These are phyloP conservation scores for Chlamydomonas reinhardtii DNA, from an alignment of 163 green algal species.

Conservation along the genomic window DNA sequence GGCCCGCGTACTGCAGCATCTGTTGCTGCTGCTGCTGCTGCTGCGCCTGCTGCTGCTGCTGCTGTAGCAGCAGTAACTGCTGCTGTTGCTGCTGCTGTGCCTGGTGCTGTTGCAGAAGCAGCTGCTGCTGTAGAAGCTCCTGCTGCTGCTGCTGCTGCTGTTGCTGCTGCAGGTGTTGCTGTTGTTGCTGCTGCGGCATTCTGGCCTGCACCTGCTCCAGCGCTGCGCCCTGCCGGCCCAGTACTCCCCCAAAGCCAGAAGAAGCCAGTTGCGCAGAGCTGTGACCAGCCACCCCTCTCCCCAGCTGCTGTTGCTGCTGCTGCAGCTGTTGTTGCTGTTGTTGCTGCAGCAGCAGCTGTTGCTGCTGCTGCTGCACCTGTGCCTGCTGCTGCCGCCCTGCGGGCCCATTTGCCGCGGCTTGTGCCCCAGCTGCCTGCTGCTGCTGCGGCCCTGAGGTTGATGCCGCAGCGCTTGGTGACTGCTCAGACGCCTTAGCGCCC, in stretches of 20 bases:
- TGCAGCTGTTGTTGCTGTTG: slow-evolving; percentile 19
- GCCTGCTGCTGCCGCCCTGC: background rate
- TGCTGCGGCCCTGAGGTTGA: background rate
- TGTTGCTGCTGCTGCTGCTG: background rate
- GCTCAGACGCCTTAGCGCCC: background rate
- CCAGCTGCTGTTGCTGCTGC: background rate
- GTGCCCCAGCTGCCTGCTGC: no score
- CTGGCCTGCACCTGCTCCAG: background rate
- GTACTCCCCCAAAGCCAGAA: background rate
- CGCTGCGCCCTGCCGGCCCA: background rate
- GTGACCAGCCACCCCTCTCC: background rate
- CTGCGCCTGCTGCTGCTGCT: background rate
- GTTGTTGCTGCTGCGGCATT: background rate
- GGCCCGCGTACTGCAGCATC: slow-evolving; percentile 4
- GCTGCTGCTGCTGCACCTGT: background rate
- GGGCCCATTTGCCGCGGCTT: no score
- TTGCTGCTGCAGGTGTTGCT: background rate
- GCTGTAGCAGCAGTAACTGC: background rate
- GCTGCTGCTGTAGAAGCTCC: slow-evolving; percentile 18
- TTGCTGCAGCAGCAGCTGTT: background rate
- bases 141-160: slow-evolving; percentile 21
- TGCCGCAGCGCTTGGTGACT: no score
- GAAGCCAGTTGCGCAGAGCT: background rate
- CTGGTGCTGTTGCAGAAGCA: slow-evolving; percentile 14
- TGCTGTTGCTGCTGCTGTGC: background rate